These are phyloP conservation scores for Cynara cardunculus DNA, from an alignment of 129 eudicot species.

Conservation along the genomic window DNA sequence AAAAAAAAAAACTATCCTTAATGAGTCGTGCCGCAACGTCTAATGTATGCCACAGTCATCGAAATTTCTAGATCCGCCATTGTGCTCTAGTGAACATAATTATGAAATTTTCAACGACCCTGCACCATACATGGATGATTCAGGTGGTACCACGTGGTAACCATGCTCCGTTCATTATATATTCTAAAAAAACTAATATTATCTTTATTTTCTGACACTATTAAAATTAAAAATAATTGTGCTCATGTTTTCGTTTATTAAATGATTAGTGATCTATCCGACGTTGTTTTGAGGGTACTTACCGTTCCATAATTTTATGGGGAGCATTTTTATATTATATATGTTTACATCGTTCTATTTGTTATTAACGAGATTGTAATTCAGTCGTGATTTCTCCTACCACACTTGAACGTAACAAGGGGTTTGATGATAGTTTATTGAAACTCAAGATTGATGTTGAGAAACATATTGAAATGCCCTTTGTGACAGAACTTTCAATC, in stretches of 20 bases:
- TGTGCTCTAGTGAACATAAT: neutral
- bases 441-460: neutral
- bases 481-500: neutral
- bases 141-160: neutral
- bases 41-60: neutral
- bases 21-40: neutral
- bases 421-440: neutral
- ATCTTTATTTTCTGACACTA: too few species aligned
- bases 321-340: too few species aligned
- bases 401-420: neutral
- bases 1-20: neutral
- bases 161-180: neutral
- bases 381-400: neutral
- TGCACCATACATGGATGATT: neutral
- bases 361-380: neutral
- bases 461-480: neutral
- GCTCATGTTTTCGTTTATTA: neutral
- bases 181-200: too few species aligned
- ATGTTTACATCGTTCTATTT: too few species aligned
- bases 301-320: neutral
- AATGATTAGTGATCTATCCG: neutral
- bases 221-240: too few species aligned
- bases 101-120: neutral
- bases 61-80: neutral
- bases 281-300: neutral